These are phyloP conservation scores for Tulasnella sp. DNA, from an alignment of 768 basidiomycete genomes.

Conservation along the genomic window DNA sequence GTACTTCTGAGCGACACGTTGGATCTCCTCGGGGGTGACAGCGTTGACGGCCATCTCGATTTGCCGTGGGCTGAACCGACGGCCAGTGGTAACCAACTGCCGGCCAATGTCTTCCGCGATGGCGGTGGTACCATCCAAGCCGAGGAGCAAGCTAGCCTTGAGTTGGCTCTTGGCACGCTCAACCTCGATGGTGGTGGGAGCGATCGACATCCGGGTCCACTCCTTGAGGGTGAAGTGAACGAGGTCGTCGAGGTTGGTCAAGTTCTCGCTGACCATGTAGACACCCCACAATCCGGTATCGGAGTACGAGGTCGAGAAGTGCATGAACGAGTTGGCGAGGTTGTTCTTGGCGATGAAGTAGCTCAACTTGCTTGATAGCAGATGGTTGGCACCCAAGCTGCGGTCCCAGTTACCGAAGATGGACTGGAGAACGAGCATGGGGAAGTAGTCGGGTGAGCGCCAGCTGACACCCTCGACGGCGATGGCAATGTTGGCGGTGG, in stretches of 20 bases:
- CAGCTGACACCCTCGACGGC: conserved; percentile 97
- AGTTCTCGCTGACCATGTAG: conserved; percentile 92
- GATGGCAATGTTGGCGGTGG: conserved; percentile 88
- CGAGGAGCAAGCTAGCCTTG: conserved; percentile 85
- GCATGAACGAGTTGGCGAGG: conserved; percentile 99
- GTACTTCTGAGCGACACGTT: conserved; percentile 91
- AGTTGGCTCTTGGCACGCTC: conserved; percentile 98
- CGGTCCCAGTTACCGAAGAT: conserved; percentile 99
- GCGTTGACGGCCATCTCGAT: conserved; percentile 89
- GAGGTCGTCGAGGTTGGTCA: conserved; percentile 87
- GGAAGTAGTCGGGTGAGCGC: conserved; percentile 98
- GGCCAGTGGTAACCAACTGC: conserved; percentile 90
- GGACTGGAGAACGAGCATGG: conserved; percentile 96
- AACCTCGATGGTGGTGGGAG: conserved; percentile 76
- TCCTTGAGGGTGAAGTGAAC: conserved; percentile 90
- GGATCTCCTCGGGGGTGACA: conserved; percentile 81
- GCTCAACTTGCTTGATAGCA: conserved; percentile 84
- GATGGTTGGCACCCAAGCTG: conserved; percentile 79
- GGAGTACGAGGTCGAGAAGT: conserved; percentile 96
- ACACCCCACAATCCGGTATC: conserved; percentile 99
- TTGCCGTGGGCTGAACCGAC: conserved; percentile 82
- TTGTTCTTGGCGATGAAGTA: conserved; percentile 87
- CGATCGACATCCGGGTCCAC: conserved; percentile 91
- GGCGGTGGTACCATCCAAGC: conserved; percentile 92
- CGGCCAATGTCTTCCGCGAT: conserved; percentile 98